phyloP scores from a whole-genome alignment of 2,329 filamentous ascomycete species.

The Huntiella savannae region DNA sequence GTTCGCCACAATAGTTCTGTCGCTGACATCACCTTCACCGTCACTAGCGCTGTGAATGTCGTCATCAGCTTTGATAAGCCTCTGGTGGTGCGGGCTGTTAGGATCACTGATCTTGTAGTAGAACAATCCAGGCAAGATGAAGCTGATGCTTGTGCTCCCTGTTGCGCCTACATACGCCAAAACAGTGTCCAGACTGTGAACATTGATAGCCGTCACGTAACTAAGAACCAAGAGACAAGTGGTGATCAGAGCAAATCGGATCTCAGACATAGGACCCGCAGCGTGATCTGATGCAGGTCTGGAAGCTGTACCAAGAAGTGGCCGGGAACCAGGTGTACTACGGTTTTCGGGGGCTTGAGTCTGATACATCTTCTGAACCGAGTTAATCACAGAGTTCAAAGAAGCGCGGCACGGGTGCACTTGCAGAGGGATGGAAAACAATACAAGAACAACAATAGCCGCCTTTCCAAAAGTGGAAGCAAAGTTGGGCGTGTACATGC shows the following conservation, averaged over 20 bases:
- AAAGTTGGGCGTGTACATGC: slow-evolving; percentile 65
- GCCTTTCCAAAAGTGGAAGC: slow-evolving; percentile 84
- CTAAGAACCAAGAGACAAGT: slow-evolving; percentile 67
- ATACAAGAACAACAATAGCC: slow-evolving; percentile 87
- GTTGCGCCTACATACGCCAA: slow-evolving; percentile 91
- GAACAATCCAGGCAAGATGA: slow-evolving; percentile 88
- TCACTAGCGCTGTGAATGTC: slow-evolving; percentile 44
- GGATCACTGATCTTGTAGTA: slow-evolving; percentile 97
- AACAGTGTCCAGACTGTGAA: slow-evolving; percentile 74
- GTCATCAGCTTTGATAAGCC: slow-evolving; percentile 78
- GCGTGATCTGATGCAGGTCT: slow-evolving; percentile 27
- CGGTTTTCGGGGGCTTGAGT: slow-evolving; percentile 17
- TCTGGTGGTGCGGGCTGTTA: slow-evolving; percentile 69
- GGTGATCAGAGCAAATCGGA: slow-evolving; percentile 76
- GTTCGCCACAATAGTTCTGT: slow-evolving; percentile 67
- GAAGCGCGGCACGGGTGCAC: slow-evolving; percentile 93
- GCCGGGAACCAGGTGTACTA: slow-evolving; percentile 22
- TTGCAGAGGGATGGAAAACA: slow-evolving; percentile 90
- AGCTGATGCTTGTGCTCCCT: slow-evolving; percentile 86
- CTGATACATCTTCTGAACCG: slow-evolving; percentile 41
- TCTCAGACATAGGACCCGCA: slow-evolving; percentile 34
- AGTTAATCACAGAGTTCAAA: slow-evolving; percentile 81
- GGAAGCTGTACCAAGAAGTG: slow-evolving; percentile 23
- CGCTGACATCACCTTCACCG: slow-evolving; percentile 16
- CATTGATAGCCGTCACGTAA: slow-evolving; percentile 78